Conservation (phyloP, 495 filamentous ascomycete genomes). For the Bathelium albidoporum region DNA sequence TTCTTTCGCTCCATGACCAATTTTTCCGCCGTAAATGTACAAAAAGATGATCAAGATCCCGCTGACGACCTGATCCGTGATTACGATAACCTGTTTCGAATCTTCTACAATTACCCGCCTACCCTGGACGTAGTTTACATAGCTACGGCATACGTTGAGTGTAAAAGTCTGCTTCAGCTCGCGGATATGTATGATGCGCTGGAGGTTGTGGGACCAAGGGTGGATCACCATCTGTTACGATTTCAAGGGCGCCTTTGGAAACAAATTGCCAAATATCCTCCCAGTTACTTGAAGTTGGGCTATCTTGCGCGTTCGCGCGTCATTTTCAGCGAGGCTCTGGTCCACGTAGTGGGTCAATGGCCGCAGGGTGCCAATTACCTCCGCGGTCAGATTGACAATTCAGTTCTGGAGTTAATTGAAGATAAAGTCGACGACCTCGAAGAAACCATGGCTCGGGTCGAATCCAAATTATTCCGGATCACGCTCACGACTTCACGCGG, state of each 20-base stretch:
- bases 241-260: conserved; percentile 85
- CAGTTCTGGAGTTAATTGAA: conserved; percentile 77
- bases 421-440: conserved; percentile 63
- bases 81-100: conserved; percentile 86
- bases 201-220: conserved; percentile 73
- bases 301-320: conserved; percentile 73
- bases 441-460: conserved; percentile 62
- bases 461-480: conserved; percentile 69
- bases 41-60: conserved; percentile 25
- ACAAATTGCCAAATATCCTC: conserved; percentile 88
- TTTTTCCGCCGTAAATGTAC: conserved; percentile 49
- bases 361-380: conserved; percentile 67
- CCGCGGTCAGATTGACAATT: conserved; percentile 54
- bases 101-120: conserved; percentile 87
- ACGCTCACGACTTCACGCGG: conserved; percentile 68
- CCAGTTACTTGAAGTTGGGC: conserved; percentile 79
- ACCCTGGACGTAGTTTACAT: conserved; percentile 73
- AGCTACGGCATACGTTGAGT: conserved; percentile 81
- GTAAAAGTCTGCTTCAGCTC: conserved; percentile 71
- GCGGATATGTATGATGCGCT: conserved; percentile 91
- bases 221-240: conserved; percentile 84
- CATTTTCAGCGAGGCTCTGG: conserved; percentile 80
- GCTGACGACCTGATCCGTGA: conserved; percentile 67
- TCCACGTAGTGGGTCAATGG: conserved; percentile 91
- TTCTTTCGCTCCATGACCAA: conserved; percentile 87